A percentile compares a stretch with the other conserved stretches of the same genome.
These are phyloP conservation scores for Fusarium kyushuense DNA, from an alignment of 2,329 filamentous ascomycete genomes.

Conservation along the genomic window DNA sequence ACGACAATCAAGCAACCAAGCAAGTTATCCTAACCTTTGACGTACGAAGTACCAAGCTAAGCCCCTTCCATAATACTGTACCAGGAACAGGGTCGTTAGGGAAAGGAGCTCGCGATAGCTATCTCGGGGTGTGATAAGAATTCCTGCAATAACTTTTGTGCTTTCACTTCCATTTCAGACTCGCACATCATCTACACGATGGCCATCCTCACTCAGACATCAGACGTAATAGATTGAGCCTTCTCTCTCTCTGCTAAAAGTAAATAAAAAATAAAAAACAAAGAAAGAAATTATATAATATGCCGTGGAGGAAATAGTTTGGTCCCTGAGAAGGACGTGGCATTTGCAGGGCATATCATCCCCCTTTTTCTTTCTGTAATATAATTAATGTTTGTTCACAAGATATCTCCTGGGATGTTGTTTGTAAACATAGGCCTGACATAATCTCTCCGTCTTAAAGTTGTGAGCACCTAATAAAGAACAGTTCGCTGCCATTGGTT, in stretches of 20 bases:
- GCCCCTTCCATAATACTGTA: not conserved
- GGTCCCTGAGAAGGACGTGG: not conserved
- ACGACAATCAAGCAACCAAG: no score
- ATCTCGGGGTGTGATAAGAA: not conserved
- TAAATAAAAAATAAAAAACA: no score
- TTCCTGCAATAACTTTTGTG: not conserved
- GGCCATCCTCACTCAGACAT: not conserved
- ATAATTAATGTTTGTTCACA: not conserved
- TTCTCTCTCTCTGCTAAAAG: no score
- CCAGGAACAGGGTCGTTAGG: no score
- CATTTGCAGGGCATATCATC: not conserved
- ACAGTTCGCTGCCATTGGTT: no score
- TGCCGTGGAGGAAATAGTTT: constrained; percentile 1
- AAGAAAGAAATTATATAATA: not conserved
- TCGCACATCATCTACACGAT: not conserved
- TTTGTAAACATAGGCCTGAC: not conserved
- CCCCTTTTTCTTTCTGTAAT: not conserved
- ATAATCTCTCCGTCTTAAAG: not conserved
- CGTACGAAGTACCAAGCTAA: no score
- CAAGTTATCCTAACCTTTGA: no score
- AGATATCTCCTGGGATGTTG: not conserved
- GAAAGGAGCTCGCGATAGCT: not conserved
- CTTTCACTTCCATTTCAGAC: not conserved
- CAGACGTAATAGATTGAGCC: not conserved
- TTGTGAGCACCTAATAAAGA: no score